Base-by-base conservation (phyloP, 768 basidiomycete genomes). In the Rhodotorula paludigena region DNA sequence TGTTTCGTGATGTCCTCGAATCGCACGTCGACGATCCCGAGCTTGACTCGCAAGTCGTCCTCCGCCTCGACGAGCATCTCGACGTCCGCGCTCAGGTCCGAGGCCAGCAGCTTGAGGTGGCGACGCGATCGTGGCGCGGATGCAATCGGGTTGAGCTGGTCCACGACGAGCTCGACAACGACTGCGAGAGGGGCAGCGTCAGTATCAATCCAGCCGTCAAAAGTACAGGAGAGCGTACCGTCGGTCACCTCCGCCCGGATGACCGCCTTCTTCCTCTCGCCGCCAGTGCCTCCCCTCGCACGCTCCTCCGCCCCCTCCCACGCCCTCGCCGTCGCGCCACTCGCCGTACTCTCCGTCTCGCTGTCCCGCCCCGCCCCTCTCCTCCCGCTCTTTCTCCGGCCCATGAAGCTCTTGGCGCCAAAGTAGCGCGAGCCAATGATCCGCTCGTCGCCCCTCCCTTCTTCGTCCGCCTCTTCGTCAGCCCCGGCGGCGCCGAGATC, bases 11-110 rank as follows among this genome's bases (percentile, higher is more conserved):
- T 75, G 60, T 20, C 74, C 74, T 25, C 80, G 81, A 38, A 79
- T 64, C 23, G 73, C 62, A 15, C 80, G 78, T 4, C 80, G 79
- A 70, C 82, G 16, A 90, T 66, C 1, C 84, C 85, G 48, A 92
- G 66, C 20, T 85, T 81, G 21, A 84, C 89, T 76, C 89, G 86
- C 60, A 89, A 85, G 86, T 92, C 72, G 16, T 49, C 32, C 57
- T 69, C n/a, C 33, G 85, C 88, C 63, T 87, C 84, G 0, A 86
- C 83, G 73, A 86, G 87, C 16, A 87, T 74, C 76, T 91, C 87
- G 1, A 90, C 73, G 15, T 86, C 77, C 12, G 84, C 77, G 60
- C 86, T 83, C 8, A 89, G 69, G 69, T 90, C 87, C 0, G 85
- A 85, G 9, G 83, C 85, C 38, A 77, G 78, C 36, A 89, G 67